Evolutionary conservation across 352 stramenopile genomes (phyloP).

Genomic region (Peronospora belbahrii): DNA sequence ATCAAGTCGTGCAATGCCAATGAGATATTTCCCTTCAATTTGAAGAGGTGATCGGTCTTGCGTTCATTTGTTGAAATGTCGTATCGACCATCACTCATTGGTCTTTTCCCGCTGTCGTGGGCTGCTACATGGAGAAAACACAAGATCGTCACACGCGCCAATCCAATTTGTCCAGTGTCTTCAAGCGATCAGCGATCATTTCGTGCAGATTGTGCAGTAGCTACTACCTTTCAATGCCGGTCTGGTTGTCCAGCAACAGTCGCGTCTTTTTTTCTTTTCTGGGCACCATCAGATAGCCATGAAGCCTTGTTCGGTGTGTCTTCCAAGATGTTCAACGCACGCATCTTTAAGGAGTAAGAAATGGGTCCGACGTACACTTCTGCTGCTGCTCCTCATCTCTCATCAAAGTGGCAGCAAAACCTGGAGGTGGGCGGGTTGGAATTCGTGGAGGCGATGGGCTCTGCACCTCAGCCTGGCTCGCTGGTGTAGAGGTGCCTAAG

Average conservation of each 20-base stretch:
- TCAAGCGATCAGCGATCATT: conserved; percentile 1
- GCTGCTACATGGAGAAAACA: neutral
- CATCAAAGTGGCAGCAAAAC: conserved; percentile 24
- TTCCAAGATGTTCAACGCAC: neutral
- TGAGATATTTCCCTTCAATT: too few relatives aligned
- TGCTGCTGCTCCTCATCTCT: conserved; percentile 17
- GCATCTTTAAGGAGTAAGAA: conserved; percentile 47
- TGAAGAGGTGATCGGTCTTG: conserved; percentile 4
- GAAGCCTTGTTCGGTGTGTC: conserved; percentile 4
- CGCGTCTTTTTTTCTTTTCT: conserved; percentile 3
- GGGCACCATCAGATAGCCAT: conserved; percentile 1
- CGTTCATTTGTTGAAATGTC: neutral
- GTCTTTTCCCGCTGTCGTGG: neutral
- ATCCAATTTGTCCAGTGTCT: neutral
- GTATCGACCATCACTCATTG: neutral
- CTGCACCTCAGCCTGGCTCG: conserved; percentile 17
- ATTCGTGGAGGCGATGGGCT: conserved; percentile 22
- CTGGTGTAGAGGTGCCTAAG: conserved; percentile 27
- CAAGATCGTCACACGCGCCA: neutral
- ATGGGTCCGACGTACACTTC: conserved; percentile 48
- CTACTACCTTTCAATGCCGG: conserved; percentile 5
- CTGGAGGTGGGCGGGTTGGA: conserved; percentile 31
- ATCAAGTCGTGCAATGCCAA: conserved; percentile 6
- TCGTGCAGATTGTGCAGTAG: conserved; percentile 2
- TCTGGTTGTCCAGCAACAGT: neutral